These are phyloP conservation scores for Penicillium sp. DNA, from an alignment of 2,329 filamentous ascomycete genomes.

Conservation along the genomic window DNA sequence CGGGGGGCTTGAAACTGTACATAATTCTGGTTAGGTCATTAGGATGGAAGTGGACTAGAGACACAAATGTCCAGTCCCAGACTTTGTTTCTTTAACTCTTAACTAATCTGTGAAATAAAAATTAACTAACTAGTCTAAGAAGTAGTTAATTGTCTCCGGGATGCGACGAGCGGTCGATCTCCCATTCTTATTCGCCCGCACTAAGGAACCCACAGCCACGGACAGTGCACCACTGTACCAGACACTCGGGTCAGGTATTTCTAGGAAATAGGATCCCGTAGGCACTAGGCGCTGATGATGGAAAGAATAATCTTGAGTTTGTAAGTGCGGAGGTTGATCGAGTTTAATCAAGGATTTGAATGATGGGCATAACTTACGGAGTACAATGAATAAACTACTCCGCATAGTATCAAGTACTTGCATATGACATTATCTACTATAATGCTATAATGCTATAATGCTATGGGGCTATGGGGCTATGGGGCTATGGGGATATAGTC, in stretches of 20 bases:
- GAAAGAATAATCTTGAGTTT: not conserved
- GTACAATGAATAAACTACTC: too few relatives aligned
- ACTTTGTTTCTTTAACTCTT: too few relatives aligned
- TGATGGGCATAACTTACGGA: too few relatives aligned
- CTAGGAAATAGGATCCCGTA: slow-evolving; percentile 7
- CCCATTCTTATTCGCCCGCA: slow-evolving; percentile 16
- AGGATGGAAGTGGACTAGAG: not conserved
- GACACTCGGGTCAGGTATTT: slow-evolving; percentile 23
- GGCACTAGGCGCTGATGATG: not conserved
- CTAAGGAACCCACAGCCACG: slow-evolving; percentile 29
- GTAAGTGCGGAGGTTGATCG: not conserved
- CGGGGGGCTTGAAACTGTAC: not conserved
- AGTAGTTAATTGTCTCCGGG: not conserved
- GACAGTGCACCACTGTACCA: slow-evolving; percentile 30
- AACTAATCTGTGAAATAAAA: not conserved
- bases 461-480: too few relatives aligned
- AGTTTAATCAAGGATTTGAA: not conserved
- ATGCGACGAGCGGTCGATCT: slow-evolving; percentile 16
- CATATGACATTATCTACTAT: too few relatives aligned
- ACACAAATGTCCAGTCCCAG: too few relatives aligned
- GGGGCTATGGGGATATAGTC: too few relatives aligned
- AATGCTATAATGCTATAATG: too few relatives aligned
- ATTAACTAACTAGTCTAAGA: not conserved
- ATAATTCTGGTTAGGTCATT: not conserved
- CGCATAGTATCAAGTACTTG: not conserved